Evolutionary conservation across 1,284 basidiomycete genomes (phyloP).

Genomic region (Cronartium ribicola): DNA sequence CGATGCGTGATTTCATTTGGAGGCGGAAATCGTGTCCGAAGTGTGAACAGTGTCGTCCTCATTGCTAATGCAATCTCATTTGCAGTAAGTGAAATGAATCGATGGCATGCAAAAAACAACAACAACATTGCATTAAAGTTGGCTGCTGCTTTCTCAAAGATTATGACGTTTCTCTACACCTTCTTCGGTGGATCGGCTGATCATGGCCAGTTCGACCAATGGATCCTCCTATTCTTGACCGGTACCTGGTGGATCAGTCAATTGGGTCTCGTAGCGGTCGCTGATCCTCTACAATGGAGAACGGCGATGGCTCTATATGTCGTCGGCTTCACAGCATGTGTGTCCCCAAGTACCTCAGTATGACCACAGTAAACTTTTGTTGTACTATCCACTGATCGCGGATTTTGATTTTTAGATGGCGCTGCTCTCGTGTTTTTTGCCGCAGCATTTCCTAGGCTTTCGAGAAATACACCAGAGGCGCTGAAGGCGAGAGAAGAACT

Average conservation of each 20-base stretch:
- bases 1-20: background rate
- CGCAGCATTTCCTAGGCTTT: constrained; percentile 29
- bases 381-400: background rate
- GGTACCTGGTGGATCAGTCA: background rate
- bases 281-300: constrained; percentile 3
- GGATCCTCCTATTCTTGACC: constrained; percentile 3
- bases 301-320: constrained; percentile 2
- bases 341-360: background rate
- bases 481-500: constrained; percentile 8
- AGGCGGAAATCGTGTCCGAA: background rate
- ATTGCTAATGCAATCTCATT: constrained; percentile 2
- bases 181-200: constrained; percentile 7
- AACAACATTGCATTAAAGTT: background rate
- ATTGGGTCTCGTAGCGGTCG: background rate
- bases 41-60: constrained; percentile 3
- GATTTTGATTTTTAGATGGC: constrained; percentile 1
- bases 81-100: background rate
- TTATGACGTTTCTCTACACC: constrained; percentile 4
- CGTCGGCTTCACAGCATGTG: constrained; percentile 7
- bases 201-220: background rate
- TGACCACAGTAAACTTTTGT: background rate
- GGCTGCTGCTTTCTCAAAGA: background rate
- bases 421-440: constrained; percentile 1
- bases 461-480: constrained; percentile 20
- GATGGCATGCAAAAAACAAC: background rate